Conservation (phyloP, 1,139 yeast species). For the Diutina siamensis region DNA sequence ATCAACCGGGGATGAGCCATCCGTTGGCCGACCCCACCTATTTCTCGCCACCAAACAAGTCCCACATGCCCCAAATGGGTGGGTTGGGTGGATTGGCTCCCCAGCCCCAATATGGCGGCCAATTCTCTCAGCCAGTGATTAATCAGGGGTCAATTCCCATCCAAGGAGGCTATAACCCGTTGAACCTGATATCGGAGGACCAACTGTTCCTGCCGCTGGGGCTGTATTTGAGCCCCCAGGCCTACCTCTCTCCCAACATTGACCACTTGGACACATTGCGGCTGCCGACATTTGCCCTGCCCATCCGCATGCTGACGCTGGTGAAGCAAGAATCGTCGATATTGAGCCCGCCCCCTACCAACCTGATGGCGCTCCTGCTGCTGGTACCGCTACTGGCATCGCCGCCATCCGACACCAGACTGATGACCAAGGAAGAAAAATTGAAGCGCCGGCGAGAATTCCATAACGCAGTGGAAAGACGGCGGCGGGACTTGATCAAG, state of each 20-base stretch:
- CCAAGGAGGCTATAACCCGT: neutral
- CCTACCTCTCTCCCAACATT: neutral
- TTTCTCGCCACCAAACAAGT: neutral
- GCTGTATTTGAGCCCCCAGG: constrained; percentile 1
- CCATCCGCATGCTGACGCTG: constrained; percentile 3
- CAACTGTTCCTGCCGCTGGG: constrained; percentile 2
- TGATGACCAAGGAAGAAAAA: constrained; percentile 57
- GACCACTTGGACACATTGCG: neutral
- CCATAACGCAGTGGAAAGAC: constrained; percentile 73
- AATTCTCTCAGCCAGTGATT: no score
- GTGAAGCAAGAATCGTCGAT: neutral
- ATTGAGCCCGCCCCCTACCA: neutral
- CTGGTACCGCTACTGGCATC: constrained; percentile 12
- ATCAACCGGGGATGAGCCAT: neutral
- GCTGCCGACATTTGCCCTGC: constrained; percentile 6
- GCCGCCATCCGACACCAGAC: constrained; percentile 17
- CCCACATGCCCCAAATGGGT: constrained; percentile 3
- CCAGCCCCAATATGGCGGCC: neutral
- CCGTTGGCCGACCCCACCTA: neutral
- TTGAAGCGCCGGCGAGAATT: constrained; percentile 60
- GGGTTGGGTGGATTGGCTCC: neutral
- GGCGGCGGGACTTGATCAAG: constrained; percentile 68
- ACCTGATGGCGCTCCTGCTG: constrained; percentile 7
- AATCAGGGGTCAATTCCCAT: neutral
- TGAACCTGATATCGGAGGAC: neutral